Conservation (phyloP, 169 alveolate species). For the Cryptosporidium tyzzeri region DNA sequence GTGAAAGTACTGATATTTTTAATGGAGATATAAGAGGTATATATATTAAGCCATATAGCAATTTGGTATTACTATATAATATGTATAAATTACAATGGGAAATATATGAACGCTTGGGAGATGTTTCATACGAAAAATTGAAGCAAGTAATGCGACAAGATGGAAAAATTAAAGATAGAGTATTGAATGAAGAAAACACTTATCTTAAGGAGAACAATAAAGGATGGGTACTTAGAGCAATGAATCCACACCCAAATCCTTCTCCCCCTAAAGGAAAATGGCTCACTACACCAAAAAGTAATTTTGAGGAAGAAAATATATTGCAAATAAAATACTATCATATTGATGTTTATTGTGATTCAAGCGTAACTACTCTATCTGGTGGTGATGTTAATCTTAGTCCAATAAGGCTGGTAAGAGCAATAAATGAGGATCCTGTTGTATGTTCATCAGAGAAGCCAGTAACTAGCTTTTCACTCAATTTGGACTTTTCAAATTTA, state of each 20-base stretch:
- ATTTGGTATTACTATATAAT: slow-evolving; percentile 39
- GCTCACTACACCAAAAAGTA: slow-evolving; percentile 1
- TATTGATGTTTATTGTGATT: slow-evolving; percentile 49
- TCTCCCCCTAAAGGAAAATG: slow-evolving; percentile 60
- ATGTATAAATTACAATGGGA: slow-evolving; percentile 66
- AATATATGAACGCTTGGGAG: slow-evolving; percentile 38
- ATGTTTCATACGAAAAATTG: slow-evolving; percentile 25
- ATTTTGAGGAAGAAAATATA: background rate
- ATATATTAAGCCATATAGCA: slow-evolving; percentile 63
- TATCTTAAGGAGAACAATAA: background rate
- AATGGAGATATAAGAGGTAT: slow-evolving; percentile 49
- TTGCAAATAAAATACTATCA: background rate
- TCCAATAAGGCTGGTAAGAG: slow-evolving; percentile 11
- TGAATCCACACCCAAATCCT: slow-evolving; percentile 46
- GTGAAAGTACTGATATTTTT: slow-evolving; percentile 34
- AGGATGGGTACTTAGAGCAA: slow-evolving; percentile 53
- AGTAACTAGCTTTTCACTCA: slow-evolving; percentile 39
- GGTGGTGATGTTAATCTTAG: background rate
- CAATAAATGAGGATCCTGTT: slow-evolving; percentile 20
- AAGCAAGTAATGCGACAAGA: slow-evolving; percentile 13
- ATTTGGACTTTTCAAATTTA: slow-evolving; percentile 5
- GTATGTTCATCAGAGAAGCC: slow-evolving; percentile 18
- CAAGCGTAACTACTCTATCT: slow-evolving; percentile 19
- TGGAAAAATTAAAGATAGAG: slow-evolving; percentile 40
- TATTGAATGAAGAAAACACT: slow-evolving; percentile 10